Evolutionary conservation across 805 yeast genomes (phyloP).

Genomic region (Teunomyces stri): DNA sequence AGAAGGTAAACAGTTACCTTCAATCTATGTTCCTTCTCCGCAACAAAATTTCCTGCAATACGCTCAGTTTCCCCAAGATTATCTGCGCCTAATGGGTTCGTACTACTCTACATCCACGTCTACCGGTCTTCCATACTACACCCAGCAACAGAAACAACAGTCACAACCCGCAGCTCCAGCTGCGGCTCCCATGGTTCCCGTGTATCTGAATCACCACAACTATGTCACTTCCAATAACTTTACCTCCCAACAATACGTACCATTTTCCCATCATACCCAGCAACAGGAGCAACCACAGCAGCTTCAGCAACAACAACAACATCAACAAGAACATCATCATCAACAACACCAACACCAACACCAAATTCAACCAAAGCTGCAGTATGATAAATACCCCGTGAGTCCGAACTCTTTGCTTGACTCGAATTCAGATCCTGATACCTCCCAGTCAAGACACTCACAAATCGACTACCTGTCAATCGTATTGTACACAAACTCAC

Average conservation of each 20-base stretch:
- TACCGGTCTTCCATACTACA: background rate
- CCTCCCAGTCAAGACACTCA: slow-evolving; percentile 3
- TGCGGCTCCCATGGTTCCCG: background rate
- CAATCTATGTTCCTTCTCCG: slow-evolving; percentile 4
- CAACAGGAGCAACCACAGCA: slow-evolving; percentile 2
- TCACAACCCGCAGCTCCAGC: background rate
- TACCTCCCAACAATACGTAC: background rate
- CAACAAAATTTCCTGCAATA: slow-evolving; percentile 2
- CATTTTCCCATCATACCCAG: background rate
- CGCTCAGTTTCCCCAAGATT: slow-evolving; percentile 2
- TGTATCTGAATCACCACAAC: slow-evolving; percentile 7
- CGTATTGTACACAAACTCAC: slow-evolving; percentile 33
- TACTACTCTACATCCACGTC: background rate
- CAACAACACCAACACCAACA: slow-evolving; percentile 1
- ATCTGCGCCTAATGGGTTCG: background rate
- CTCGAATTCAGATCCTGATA: background rate
- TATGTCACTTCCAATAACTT: slow-evolving; percentile 5
- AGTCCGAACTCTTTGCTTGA: slow-evolving; percentile 6
- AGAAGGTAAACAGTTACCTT: slow-evolving; percentile 10
- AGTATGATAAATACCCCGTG: slow-evolving; percentile 1
- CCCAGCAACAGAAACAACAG: slow-evolving; percentile 1
- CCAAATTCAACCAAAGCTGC: background rate
- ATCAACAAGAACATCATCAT: background rate
- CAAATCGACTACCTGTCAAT: slow-evolving; percentile 34
- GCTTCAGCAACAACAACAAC: background rate